Evolutionary conservation across 306 rosid species (phyloP), one percentile per base, ranked within the genome.

Genomic region (Ormosia semicastrata): DNA sequence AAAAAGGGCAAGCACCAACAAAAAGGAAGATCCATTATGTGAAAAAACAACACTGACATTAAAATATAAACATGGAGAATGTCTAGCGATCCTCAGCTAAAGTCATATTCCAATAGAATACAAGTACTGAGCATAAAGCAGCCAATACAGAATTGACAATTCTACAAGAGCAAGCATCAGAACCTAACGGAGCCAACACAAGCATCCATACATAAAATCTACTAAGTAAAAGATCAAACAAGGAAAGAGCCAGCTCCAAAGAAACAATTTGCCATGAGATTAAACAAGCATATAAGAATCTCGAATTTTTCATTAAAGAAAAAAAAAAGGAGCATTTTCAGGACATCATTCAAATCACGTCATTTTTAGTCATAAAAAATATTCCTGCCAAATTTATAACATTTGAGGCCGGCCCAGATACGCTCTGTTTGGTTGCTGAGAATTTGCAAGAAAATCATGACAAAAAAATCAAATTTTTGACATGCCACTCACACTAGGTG

Each of bases 161-260:
- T 73, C 79, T 82, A 81, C 79, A 80, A 80, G 84, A 82, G 81
- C 84, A 87, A 89, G 97, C 91, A 93, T 95, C 93, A 84, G 93
- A 95, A 93, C 86, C 96, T 73, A 75, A 70, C 76, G 88, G 91
- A 85, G 91, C 94, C 90, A 87, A 70, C 84, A 75, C 18, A 71
- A 83, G 73, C 85, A 68, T 80, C 71, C 77, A 86, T 13, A 85
- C 43, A 83, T 62, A 56, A 79, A 88, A 84, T 83, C 63, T n/a
- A 59, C 30, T 39, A 66, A 39, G n/a, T 59, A 67, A 81, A 76
- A 80, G 53, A 85, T 41, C 75, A 74, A 81, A 85, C 46, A 56
- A 66, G 80, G 43, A 40, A 71, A 86, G 52, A 68, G 59, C 7
- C 46, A 83, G 58, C 43, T 72, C 53, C 66, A 59, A 57, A 71